Evolutionary conservation across 352 stramenopile species (phyloP).

Genomic region (Phytophthora megakarya): DNA sequence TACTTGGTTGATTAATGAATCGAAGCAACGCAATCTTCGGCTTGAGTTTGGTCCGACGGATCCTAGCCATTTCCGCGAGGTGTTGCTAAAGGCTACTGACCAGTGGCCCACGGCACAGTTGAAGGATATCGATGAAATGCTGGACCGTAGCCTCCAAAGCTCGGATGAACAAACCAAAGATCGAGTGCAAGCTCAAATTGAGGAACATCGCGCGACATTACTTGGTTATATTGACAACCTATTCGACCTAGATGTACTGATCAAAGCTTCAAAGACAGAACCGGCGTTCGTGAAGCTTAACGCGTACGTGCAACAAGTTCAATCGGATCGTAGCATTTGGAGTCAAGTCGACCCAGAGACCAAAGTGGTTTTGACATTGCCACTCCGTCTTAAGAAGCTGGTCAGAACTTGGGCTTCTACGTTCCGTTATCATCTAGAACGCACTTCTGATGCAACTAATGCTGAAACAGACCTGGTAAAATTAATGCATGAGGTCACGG

Average conservation of each 20-base stretch:
- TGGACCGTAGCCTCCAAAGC: constrained; percentile 25
- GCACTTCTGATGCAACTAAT: background rate
- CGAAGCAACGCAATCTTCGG: constrained; percentile 24
- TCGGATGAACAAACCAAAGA: constrained; percentile 30
- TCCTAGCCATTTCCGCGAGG: background rate
- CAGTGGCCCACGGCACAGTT: constrained; percentile 36
- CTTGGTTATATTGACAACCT: constrained; percentile 23
- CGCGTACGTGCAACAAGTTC: constrained; percentile 20
- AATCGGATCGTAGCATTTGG: constrained; percentile 24
- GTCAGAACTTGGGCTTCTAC: constrained; percentile 26
- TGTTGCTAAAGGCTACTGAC: constrained; percentile 25
- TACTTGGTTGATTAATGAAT: constrained; percentile 26
- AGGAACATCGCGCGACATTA: constrained; percentile 29
- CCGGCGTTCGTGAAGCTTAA: constrained; percentile 18
- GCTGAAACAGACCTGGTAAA: constrained; percentile 1
- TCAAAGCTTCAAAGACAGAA: constrained; percentile 14
- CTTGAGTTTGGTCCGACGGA: constrained; percentile 6
- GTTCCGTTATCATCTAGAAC: constrained; percentile 14
- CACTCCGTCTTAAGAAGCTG: constrained; percentile 39
- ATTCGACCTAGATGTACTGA: constrained; percentile 43
- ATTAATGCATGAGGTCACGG: constrained; percentile 27
- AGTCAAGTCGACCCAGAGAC: constrained; percentile 11
- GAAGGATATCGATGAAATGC: constrained; percentile 23
- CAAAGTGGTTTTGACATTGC: constrained; percentile 21
- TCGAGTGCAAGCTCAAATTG: constrained; percentile 16